These are phyloP conservation scores for Postia placenta DNA, from an alignment of 768 basidiomycete genomes.

Conservation along the genomic window DNA sequence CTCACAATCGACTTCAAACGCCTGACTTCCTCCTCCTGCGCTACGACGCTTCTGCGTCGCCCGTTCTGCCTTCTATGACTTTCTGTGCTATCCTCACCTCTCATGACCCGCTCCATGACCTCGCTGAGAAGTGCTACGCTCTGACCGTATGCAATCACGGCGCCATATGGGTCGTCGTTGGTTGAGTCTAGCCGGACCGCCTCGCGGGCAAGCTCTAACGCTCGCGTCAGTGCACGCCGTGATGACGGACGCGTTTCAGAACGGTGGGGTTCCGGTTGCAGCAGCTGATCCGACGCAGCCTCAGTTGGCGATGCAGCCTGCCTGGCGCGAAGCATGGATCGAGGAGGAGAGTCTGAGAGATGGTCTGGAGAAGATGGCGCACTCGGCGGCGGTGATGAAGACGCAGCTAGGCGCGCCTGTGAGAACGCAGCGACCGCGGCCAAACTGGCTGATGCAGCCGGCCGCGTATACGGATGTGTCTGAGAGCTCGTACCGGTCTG, in stretches of 20 bases:
- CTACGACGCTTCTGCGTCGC: conserved; percentile 74
- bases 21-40: conserved; percentile 86
- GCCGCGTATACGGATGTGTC: conserved; percentile 24
- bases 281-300: conserved; percentile 35
- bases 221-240: conserved; percentile 77
- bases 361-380: conserved; percentile 37
- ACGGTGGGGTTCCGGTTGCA: conserved; percentile 34
- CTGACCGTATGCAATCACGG: conserved; percentile 83
- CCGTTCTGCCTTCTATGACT: conserved; percentile 47
- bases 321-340: conserved; percentile 35
- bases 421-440: conserved; percentile 59
- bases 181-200: conserved; percentile 85
- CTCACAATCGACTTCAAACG: conserved; percentile 84
- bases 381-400: conserved; percentile 13
- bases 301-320: conserved; percentile 28
- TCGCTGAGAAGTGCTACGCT: conserved; percentile 84
- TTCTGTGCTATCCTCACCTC: conserved; percentile 78
- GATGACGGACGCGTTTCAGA: conserved; percentile 67
- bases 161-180: conserved; percentile 83
- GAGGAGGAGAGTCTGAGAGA: conserved; percentile 54
- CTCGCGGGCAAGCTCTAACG: conserved; percentile 82
- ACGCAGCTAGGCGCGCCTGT: conserved; percentile 37
- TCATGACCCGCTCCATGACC: conserved; percentile 87
- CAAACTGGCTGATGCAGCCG: conserved; percentile 41
- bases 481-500: conserved; percentile 15